Evolutionary conservation across 2,329 filamentous ascomycete species (phyloP), one percentile per base, ranked within the genome.

Genomic region (Tolypocladium pustulatum): DNA sequence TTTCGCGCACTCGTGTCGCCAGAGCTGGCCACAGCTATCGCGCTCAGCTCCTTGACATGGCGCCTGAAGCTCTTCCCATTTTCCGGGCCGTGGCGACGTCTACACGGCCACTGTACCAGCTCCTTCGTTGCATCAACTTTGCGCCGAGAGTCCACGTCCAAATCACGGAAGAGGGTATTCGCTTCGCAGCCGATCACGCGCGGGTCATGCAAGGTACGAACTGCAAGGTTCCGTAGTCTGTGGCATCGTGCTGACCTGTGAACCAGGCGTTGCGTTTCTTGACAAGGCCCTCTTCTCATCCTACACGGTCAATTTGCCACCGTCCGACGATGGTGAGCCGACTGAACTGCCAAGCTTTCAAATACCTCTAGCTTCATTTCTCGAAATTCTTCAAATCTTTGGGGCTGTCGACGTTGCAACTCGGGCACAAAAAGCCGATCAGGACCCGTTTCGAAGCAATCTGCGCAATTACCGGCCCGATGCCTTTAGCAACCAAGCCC

Each of bases 311-410:
- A 86, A 87, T 63, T 77, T 75, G 60, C 70, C 71, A 15, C 37
- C 62, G 9, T 59, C 63, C 1, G 70, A 74, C 17, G 74, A 76
- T 25, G 74, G 75, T 5, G 73, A 73, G 22, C 67, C 72, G 0
- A 59, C 70, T 1, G 71, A 77, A 4, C 79, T 83, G 36, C 86
- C 90, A 9, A 83, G 82, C 56, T 99, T 99, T 69, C 88, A 95
- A 69, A 87, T 97, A 63, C 94, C 91, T 2, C 82, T 99, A 10
- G 81, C 87, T 5, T 90, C 93, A 22, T 82, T 99, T 3, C 83
- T 99, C 57, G 94, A 97, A 75, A 96, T 93, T 0, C 81, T 99
- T 9, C 93, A 97, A 68, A 97, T 99, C 55, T 96, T 99, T 68
- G 91, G 91, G 55, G 85, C 92, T n/a, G 83, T 92, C 53, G 88